phyloP scores from a whole-genome alignment of 2,329 filamentous ascomycete species.

The Ilyonectria sp. region DNA sequence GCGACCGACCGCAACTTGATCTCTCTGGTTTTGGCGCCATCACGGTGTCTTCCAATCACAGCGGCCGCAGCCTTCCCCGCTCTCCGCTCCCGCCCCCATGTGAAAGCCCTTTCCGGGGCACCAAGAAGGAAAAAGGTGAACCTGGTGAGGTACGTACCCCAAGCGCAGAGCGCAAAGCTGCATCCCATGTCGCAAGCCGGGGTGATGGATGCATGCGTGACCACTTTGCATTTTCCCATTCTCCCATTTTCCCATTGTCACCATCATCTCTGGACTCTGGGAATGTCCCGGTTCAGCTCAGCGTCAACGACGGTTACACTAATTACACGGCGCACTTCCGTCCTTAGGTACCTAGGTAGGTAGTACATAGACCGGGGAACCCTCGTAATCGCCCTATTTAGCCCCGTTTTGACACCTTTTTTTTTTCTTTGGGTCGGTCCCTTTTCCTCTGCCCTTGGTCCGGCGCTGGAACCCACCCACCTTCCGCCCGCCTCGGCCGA shows the following conservation, averaged over 20 bases:
- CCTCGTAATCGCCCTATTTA: background rate
- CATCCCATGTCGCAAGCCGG: slow-evolving; percentile 23
- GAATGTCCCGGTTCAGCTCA: no score
- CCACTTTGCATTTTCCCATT: background rate
- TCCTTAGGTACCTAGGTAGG: background rate
- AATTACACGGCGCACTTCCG: background rate
- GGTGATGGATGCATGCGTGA: slow-evolving; percentile 25
- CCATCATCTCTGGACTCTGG: background rate
- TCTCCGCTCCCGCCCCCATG: slow-evolving; percentile 26
- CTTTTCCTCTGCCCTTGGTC: slow-evolving; percentile 28
- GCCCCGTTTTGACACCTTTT: slow-evolving; percentile 2
- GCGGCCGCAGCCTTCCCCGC: slow-evolving; percentile 31
- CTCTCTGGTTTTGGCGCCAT: background rate
- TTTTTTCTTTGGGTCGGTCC: no score
- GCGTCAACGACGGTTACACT: background rate
- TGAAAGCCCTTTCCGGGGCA: slow-evolving; percentile 4
- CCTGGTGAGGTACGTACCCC: slow-evolving; percentile 13
- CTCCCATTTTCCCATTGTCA: background rate
- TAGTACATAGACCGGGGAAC: background rate
- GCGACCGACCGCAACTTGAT: background rate
- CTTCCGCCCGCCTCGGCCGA: slow-evolving; percentile 28
- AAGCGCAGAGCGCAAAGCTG: slow-evolving; percentile 16
- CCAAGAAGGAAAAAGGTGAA: background rate
- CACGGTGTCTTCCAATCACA: slow-evolving; percentile 23
- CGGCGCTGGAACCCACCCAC: slow-evolving; percentile 23